Evolutionary conservation across 768 basidiomycete genomes (phyloP).

Genomic region (Galerina marginata): DNA sequence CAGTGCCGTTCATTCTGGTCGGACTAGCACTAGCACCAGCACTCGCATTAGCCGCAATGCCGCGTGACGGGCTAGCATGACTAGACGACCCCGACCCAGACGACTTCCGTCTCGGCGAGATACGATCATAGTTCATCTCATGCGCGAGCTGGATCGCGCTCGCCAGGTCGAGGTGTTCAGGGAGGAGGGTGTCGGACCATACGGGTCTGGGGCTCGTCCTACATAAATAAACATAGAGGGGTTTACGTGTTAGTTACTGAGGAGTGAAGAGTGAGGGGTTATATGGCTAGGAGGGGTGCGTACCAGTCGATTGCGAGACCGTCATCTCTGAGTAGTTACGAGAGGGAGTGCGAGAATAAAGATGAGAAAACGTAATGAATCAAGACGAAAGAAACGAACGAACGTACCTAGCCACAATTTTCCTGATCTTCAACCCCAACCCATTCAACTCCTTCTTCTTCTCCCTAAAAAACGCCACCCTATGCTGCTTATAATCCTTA

Average conservation of each 20-base stretch:
- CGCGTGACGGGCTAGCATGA: too few relatives aligned
- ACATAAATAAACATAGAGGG: neutral
- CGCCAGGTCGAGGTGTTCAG: constrained; percentile 22
- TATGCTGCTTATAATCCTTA: constrained; percentile 23
- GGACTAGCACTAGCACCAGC: too few relatives aligned
- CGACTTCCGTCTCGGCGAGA: too few relatives aligned
- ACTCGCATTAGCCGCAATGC: too few relatives aligned
- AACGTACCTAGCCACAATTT: constrained; percentile 28
- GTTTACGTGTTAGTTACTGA: neutral
- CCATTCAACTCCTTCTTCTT: constrained; percentile 24
- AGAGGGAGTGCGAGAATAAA: neutral
- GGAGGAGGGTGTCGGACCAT: constrained; percentile 37
- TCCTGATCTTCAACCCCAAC: constrained; percentile 29
- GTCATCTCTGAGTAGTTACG: constrained; percentile 31
- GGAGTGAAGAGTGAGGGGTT: neutral
- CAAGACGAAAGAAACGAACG: neutral
- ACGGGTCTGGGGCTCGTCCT: constrained; percentile 36
- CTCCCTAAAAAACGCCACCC: constrained; percentile 24
- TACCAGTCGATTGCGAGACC: constrained; percentile 43
- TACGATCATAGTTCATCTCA: constrained; percentile 1
- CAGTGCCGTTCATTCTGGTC: too few relatives aligned
- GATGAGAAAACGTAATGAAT: neutral
- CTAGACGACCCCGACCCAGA: too few relatives aligned
- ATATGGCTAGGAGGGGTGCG: neutral
- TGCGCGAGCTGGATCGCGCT: constrained; percentile 18